Base-by-base conservation (phyloP, 805 yeast genomes). In the Wickerhamiella alocasiicola region DNA sequence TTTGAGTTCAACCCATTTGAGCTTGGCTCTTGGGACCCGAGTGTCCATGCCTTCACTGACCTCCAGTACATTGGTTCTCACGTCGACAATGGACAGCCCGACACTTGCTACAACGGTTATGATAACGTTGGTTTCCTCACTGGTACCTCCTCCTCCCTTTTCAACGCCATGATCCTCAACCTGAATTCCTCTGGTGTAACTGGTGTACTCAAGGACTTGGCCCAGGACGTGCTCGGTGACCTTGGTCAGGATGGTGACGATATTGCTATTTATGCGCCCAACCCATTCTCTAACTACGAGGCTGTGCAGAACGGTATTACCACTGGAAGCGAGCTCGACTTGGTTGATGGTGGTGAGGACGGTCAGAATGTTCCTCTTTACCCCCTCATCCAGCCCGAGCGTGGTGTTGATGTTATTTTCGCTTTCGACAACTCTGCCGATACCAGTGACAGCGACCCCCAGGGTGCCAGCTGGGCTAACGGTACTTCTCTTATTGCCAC, bases 1-100 rank as follows among this genome's bases (percentile, higher is more conserved):
- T 61, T 59, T 41, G 69, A 65, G 49, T 36, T 63, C 48, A 59
- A 55, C 37, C 87, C 93, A 11, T 77, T 64, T 51, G 81, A 78
- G 55, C 60, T 84, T 53, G 95, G 95, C 11, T 76, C 93, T 4
- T 84, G 94, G 94, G 95, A 85, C 55, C 80, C 83, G 11, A 64
- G 78, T 1, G 60, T 81, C 41, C 65, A 69, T 42, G 62, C 78
- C 2, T 84, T 85, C 58, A 66, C 76, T 9, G 77, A 79, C 45
- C 60, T 74, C 33, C 69, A 74, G 57, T 83, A 79, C 55, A 57
- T 81, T 36, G 95, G 95, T 7, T 68, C 93, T 1, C 58, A 68
- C 17, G 68, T 79, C 26, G 52, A 65, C 19, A 66, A 74, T 45
- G 95, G 95, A 30, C 47, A 54, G 16, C 77, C 83, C 7, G 58